Base-by-base conservation (phyloP, 2,329 filamentous ascomycete genomes). In the Truncatella angustata region DNA sequence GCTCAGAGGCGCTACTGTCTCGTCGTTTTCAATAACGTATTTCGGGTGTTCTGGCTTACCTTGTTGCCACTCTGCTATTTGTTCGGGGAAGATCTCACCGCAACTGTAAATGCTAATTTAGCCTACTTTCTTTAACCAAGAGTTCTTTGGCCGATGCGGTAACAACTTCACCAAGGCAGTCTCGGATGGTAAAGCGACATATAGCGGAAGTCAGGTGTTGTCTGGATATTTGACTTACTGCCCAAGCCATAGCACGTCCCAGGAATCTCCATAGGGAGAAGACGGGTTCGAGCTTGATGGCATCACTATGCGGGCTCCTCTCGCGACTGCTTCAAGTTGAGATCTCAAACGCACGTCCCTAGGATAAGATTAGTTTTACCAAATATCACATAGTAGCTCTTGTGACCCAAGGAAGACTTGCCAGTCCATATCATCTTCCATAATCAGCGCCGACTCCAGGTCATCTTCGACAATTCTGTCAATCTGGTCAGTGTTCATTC, bases 371-470 rank as follows among this genome's bases (percentile, higher is more conserved):
- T 47, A 42, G 55, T 28, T 62, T n/a, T 24, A n/a, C 5, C 10
- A 23, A 20, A n/a, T 4, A 23, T n/a, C 12, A 24, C 10, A 5
- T 12, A 44, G 5, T 14, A 9, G 16, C 4, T 32, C 7, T 7
- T 32, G 7, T 32, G 28, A 32, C 7, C 14, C 28, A 32, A 14
- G 28, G 7, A 32, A 32, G 28, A 32, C 63, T 54, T 74, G 72
- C 73, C 72, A 75, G 57, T 76, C 72, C 49, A 73, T 66, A 58
- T 75, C 72, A 47, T 75, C 72, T 56, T 75, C 72, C 56, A 76
- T 61, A 12, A 75, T 71, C n/a, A 75, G 50, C 4, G 71, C 73
- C 4, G 67, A 70, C 5, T 64, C 62, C 18, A 71, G 50, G 9
- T 65, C 64, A 3, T 60, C 56, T 32, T 67, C 60, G 21, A 72